Evolutionary conservation across 148 eudicot species (phyloP).

Genomic region (Chenopodium berlandieri): DNA sequence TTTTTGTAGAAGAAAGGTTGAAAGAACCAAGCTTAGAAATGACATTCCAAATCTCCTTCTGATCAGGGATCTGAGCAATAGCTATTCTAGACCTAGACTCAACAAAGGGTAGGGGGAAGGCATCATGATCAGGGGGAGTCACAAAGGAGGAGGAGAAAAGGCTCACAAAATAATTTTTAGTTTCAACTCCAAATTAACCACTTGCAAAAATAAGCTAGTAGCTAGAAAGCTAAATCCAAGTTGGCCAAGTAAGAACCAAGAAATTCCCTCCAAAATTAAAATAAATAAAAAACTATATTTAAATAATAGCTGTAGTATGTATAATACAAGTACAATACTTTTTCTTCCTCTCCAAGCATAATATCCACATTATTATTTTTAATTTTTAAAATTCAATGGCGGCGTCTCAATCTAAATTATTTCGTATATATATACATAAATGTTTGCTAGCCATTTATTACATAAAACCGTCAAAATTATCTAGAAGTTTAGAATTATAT

Average conservation of each 20-base stretch:
- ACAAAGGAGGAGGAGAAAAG: too few relatives aligned
- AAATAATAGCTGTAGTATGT: not conserved
- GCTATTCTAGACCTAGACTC: too few relatives aligned
- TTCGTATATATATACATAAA: not conserved
- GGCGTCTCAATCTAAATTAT: conserved; percentile 15
- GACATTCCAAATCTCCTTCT: too few relatives aligned
- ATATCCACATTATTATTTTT: not conserved
- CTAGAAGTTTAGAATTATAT: too few relatives aligned
- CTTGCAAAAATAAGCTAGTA: conserved; percentile 17
- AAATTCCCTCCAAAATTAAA: not conserved
- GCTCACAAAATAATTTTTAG: not conserved
- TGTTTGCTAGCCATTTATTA: not conserved
- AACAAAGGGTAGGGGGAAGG: too few relatives aligned
- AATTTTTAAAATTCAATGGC: conserved; percentile 12
- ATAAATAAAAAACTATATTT: not conserved
- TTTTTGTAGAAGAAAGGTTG: too few relatives aligned
- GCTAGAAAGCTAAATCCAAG: conserved; percentile 22
- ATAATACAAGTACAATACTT: not conserved
- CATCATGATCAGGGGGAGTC: too few relatives aligned
- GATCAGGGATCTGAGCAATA: too few relatives aligned
- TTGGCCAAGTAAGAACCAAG: conserved; percentile 11
- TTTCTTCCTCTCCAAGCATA: conserved; percentile 14
- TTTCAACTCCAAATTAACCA: not conserved
- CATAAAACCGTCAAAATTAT: not conserved
- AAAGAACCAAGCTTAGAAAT: too few relatives aligned